phyloP scores from a whole-genome alignment of 345 rosid genomes.

The Dovyalis caffra region DNA sequence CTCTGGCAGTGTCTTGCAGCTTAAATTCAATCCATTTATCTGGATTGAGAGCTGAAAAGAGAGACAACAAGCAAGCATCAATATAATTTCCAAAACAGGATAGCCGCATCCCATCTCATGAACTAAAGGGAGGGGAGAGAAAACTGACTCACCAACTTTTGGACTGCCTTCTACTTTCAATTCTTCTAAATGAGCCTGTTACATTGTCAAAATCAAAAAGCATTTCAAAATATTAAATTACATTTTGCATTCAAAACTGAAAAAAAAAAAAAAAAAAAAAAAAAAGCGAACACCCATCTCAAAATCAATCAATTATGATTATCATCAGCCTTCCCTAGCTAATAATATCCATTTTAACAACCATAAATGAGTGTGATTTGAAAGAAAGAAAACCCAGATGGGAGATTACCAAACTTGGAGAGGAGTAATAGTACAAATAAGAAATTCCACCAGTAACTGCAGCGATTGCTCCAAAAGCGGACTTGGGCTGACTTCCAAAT shows the following conservation, averaged over 20 bases:
- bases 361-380: neutral
- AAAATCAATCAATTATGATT: too few relatives aligned
- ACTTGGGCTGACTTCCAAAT: conserved; percentile 41
- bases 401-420: conserved; percentile 54
- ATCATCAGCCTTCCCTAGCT: too few relatives aligned
- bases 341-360: neutral
- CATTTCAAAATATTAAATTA: neutral
- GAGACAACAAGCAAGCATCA: conserved; percentile 7
- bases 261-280: too few relatives aligned
- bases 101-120: neutral
- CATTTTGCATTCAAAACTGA: too few relatives aligned
- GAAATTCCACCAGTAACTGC: conserved; percentile 85
- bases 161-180: conserved; percentile 54
- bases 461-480: conserved; percentile 63
- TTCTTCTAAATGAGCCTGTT: conserved; percentile 72
- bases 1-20: conserved; percentile 89
- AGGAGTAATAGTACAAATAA: conserved; percentile 51
- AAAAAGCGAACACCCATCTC: neutral
- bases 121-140: neutral
- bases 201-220: conserved; percentile 6
- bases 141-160: conserved; percentile 50
- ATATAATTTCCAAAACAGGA: neutral
- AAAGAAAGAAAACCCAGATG: conserved; percentile 14
- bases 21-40: conserved; percentile 93
- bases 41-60: conserved; percentile 70